Evolutionary conservation across 2,329 filamentous ascomycete genomes (phyloP).

Genomic region (Arachnopeziza araneosa): DNA sequence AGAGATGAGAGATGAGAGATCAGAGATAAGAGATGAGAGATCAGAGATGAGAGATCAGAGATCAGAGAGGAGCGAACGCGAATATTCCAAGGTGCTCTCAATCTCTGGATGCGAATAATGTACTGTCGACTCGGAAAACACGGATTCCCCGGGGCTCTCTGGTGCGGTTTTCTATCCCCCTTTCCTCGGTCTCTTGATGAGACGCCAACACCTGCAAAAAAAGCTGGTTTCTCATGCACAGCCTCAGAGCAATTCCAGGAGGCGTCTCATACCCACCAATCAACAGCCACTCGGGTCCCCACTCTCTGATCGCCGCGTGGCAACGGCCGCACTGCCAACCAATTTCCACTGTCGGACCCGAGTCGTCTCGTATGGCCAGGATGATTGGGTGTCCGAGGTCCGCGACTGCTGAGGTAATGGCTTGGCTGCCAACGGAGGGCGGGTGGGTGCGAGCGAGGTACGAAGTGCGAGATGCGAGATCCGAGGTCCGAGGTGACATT

Average conservation of each 20-base stretch:
- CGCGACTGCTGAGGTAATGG: neutral
- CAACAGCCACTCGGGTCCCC: neutral
- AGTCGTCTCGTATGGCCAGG: neutral
- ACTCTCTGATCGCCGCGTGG: constrained; percentile 5
- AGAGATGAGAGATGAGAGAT: too few relatives aligned
- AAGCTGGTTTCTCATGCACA: constrained; percentile 4
- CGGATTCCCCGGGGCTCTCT: too few relatives aligned
- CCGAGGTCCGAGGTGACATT: neutral
- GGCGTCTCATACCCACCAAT: neutral
- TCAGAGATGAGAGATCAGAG: neutral
- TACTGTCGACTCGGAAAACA: neutral
- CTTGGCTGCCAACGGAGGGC: too few relatives aligned
- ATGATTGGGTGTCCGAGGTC: neutral
- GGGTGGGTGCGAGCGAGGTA: too few relatives aligned
- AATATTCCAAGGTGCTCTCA: neutral
- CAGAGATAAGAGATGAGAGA: neutral
- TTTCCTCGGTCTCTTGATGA: constrained; percentile 1
- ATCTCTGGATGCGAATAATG: neutral
- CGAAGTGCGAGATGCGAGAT: too few relatives aligned
- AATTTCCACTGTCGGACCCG: neutral
- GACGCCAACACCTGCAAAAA: neutral
- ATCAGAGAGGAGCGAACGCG: neutral
- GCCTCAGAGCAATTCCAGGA: constrained; percentile 1
- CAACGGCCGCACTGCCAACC: constrained; percentile 3
- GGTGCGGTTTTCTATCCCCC: too few relatives aligned